Evolutionary conservation across 2,329 filamentous ascomycete genomes (phyloP), one percentile per base, ranked within the genome.

Genomic region (Fusarium palustre): DNA sequence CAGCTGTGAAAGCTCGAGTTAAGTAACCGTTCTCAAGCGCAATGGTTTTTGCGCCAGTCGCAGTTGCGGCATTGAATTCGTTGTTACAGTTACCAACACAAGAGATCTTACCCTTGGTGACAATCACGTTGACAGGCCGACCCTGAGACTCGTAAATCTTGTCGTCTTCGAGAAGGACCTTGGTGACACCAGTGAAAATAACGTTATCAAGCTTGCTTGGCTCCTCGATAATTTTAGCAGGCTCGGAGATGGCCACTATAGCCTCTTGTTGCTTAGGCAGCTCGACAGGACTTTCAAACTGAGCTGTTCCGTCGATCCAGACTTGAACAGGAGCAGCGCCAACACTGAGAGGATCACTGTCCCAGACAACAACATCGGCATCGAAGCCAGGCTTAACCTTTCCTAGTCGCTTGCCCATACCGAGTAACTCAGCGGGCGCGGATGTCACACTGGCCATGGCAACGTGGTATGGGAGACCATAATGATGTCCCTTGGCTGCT

Each of bases 301-400:
- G 89, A 3, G 85, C 80, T 11, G 80, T 84, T 5, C 88, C 88
- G 58, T 90, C 88, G 59, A 90, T 90, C 85, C 87, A 90, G 3
- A 90, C 86, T 75, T 90, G 87, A 0, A 86, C 81, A 0, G 88
- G 87, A 1, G 86, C 78, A 1, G 88, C 87, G 1, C 88, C 88
- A 0, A 88, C 83, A 42, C 85, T 86, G 3, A 90, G 78, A 31
- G 88, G 88, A 63, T 90, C 87, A 42, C 85, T 87, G 68, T 90
- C 87, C 88, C 88, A 90, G 11, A 89, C 82, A 13, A 85, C 87
- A 31, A 90, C 72, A 62, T 90, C 88, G 45, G 87, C 88, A 62
- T 90, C 88, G 48, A 84, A 90, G 0, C 88, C 87, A 5, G 86
- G 81, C 79, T 88, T 89, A 56, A 89, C 77, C 73, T 89, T 89